phyloP scores from a whole-genome alignment of 306 rosid species.

The Lotus japonicus region DNA sequence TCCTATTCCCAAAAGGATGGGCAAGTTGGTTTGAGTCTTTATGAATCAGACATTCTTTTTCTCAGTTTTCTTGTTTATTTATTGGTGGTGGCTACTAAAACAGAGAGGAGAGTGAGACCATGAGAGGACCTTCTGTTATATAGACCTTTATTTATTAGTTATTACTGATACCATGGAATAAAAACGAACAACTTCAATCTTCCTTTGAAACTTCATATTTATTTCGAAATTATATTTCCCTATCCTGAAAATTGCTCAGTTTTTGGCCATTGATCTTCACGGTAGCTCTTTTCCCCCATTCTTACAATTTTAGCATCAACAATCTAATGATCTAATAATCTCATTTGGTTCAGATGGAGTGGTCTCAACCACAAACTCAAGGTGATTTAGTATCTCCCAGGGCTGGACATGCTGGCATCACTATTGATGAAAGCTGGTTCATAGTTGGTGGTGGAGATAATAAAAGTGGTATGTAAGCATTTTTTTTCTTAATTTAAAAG shows the following conservation, averaged over 20 bases:
- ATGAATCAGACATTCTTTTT: no score
- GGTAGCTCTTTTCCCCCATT: background rate
- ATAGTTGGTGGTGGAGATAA: slow-evolving; percentile 98
- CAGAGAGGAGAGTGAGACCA: background rate
- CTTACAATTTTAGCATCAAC: slow-evolving; percentile 20
- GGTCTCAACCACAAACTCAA: slow-evolving; percentile 90
- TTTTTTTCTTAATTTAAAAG: background rate
- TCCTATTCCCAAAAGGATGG: background rate
- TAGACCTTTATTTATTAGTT: background rate
- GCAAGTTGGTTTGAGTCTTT: no score
- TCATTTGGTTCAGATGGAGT: slow-evolving; percentile 66
- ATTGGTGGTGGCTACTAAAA: background rate
- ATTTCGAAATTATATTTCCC: slow-evolving; percentile 11
- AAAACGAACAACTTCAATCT: background rate
- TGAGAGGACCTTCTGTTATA: background rate
- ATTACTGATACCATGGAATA: background rate
- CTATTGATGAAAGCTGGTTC: slow-evolving; percentile 77
- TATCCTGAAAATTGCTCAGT: slow-evolving; percentile 7
- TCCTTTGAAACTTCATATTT: background rate
- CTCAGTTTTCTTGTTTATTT: background rate
- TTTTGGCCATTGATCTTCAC: slow-evolving; percentile 5
- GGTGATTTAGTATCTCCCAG: slow-evolving; percentile 81
- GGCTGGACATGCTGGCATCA: slow-evolving; percentile 92
- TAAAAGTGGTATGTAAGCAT: slow-evolving; percentile 52
- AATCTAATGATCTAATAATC: slow-evolving; percentile 12